Percentiles rank a stretch among this genome's conserved stretches.
Evolutionary conservation across 108 stramenopile species (phyloP).

Genomic region (Aurantiochytrium sp.): DNA sequence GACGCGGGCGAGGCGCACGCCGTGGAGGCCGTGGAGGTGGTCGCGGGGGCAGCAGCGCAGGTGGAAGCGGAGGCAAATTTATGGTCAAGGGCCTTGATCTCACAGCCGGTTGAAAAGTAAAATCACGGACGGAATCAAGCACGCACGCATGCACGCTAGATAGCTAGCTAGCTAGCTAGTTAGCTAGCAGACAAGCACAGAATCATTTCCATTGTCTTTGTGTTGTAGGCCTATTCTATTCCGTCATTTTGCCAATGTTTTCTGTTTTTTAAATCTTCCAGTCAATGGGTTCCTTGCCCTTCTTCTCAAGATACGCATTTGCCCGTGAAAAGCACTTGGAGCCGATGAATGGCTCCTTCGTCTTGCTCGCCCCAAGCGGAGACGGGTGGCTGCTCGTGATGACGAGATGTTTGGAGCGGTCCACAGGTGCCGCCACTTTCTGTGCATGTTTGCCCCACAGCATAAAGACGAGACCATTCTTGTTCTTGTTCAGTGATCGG

Average conservation of each 20-base stretch:
- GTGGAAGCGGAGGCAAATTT: background rate
- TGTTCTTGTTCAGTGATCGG: slow-evolving; percentile 47
- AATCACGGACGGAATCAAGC: too few relatives aligned
- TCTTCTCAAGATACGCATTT: slow-evolving; percentile 68
- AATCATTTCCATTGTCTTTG: too few relatives aligned
- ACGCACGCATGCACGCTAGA: too few relatives aligned
- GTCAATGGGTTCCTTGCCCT: slow-evolving; percentile 65
- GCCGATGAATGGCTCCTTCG: slow-evolving; percentile 76
- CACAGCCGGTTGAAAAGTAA: background rate
- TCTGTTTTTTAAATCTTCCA: slow-evolving; percentile 53
- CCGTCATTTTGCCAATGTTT: too few relatives aligned
- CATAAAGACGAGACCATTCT: slow-evolving; percentile 76
- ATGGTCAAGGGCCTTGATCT: background rate
- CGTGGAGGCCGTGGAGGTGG: background rate
- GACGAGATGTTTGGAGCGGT: slow-evolving; percentile 35
- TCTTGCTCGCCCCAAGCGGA: slow-evolving; percentile 67
- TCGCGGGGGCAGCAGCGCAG: background rate
- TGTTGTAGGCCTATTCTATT: too few relatives aligned
- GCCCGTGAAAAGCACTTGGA: slow-evolving; percentile 75
- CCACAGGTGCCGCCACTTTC: slow-evolving; percentile 34
- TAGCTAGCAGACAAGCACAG: too few relatives aligned
- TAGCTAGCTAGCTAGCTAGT: too few relatives aligned
- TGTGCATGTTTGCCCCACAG: slow-evolving; percentile 95
- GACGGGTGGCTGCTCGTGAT: slow-evolving; percentile 23
- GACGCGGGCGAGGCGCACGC: background rate